Percentiles rank a stretch among this genome's conserved stretches.
phyloP scores from a whole-genome alignment of 768 basidiomycete species.

The Leccinum arenicola region DNA sequence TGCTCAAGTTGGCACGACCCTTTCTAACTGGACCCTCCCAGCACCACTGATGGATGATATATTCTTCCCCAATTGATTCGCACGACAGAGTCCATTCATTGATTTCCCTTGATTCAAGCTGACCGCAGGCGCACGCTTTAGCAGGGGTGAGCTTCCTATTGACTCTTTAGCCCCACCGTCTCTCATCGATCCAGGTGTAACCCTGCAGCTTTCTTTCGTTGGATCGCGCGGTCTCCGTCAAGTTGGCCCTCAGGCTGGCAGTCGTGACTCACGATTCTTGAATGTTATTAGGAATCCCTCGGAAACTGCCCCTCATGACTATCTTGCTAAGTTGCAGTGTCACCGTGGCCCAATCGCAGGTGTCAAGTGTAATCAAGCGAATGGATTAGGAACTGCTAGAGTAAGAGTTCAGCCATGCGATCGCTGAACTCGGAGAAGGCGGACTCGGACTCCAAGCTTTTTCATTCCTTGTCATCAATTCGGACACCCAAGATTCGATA shows the following conservation, averaged over 20 bases:
- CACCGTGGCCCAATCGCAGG: no score
- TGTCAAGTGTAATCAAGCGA: background rate
- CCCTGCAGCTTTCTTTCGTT: background rate
- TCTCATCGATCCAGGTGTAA: background rate
- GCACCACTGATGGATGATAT: background rate
- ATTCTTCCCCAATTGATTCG: background rate
- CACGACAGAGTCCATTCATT: background rate
- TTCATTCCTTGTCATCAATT: background rate
- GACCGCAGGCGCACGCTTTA: background rate
- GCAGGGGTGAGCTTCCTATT: background rate
- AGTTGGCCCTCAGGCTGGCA: no score
- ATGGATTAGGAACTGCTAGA: background rate
- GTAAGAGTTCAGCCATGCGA: background rate
- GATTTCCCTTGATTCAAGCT: background rate
- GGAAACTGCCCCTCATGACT: no score
- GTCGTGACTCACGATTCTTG: no score
- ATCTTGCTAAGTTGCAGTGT: no score
- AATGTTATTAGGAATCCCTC: no score
- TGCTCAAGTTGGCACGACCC: background rate
- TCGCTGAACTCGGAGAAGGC: background rate
- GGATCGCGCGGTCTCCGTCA: background rate
- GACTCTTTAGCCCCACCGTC: background rate
- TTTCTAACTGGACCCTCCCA: background rate
- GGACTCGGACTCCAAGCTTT: no score
- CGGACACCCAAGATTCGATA: no score